Conservation (phyloP, 2,329 filamentous ascomycete species). For the Stemphylium vesicarium region DNA sequence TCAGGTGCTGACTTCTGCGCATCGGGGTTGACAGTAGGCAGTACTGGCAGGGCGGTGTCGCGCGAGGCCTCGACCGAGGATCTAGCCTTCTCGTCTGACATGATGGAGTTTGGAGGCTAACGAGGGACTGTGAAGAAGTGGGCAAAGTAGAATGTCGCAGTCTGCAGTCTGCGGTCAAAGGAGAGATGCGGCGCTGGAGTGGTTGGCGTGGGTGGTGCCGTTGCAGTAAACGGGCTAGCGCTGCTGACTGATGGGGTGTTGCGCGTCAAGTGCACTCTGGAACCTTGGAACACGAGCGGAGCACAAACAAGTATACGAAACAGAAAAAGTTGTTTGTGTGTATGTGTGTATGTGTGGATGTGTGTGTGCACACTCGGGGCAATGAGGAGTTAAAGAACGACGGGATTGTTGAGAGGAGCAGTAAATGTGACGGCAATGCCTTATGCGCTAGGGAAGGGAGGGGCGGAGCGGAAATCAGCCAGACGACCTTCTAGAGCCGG, state of each 20-base stretch:
- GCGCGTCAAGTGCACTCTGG: conserved; percentile 3
- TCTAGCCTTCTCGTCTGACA: conserved; percentile 80
- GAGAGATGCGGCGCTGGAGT: conserved; percentile 26
- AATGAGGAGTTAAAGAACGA: conserved; percentile 32
- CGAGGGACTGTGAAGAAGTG: conserved; percentile 27
- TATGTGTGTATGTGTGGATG: no score
- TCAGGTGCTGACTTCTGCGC: conserved; percentile 71
- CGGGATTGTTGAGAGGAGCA: conserved; percentile 28
- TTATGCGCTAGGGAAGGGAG: conserved; percentile 39
- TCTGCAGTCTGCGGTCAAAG: conserved; percentile 24
- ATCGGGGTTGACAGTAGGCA: conserved; percentile 82
- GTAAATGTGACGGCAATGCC: conserved; percentile 30
- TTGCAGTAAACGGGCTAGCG: conserved; percentile 23
- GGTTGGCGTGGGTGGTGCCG: conserved; percentile 12
- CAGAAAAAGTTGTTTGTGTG: conserved; percentile 24
- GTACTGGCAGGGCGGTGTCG: conserved; percentile 64
- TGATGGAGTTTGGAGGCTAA: conserved; percentile 45
- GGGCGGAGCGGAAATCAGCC: conserved; percentile 41
- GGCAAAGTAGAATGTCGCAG: conserved; percentile 14
- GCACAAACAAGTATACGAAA: conserved; percentile 32
- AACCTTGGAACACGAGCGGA: conserved; percentile 25
- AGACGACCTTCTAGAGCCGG: conserved; percentile 19
- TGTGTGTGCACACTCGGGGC: conserved; percentile 27
- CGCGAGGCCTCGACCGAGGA: conserved; percentile 78
- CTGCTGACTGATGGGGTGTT: conserved; percentile 28